These are phyloP conservation scores for Detonula confervacea DNA, from an alignment of 352 stramenopile genomes.

Conservation along the genomic window DNA sequence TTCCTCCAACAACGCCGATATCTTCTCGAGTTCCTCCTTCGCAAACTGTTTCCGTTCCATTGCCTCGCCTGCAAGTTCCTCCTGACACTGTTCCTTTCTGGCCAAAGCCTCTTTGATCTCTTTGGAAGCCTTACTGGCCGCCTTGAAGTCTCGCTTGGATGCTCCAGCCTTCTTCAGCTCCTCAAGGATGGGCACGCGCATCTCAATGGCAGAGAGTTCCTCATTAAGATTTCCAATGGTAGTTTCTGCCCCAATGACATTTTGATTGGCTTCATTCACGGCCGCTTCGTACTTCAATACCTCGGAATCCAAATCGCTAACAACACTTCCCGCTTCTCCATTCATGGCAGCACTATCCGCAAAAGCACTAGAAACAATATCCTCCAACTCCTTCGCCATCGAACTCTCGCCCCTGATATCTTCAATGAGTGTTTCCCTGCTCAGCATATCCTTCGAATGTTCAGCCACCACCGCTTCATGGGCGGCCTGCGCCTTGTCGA, in stretches of 20 bases:
- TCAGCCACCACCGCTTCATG: constrained; percentile 73
- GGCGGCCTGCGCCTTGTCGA: constrained; percentile 64
- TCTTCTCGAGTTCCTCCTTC: constrained; percentile 56
- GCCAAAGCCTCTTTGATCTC: constrained; percentile 81
- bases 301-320: constrained; percentile 54
- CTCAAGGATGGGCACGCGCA: constrained; percentile 73
- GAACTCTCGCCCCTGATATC: constrained; percentile 67
- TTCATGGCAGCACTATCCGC: constrained; percentile 29
- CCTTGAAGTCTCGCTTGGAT: constrained; percentile 81
- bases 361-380: constrained; percentile 66
- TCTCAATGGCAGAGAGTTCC: constrained; percentile 60
- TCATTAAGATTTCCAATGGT: constrained; percentile 62
- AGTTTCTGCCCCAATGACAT: constrained; percentile 53
- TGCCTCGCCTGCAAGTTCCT: constrained; percentile 66
- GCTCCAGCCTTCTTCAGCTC: constrained; percentile 77
- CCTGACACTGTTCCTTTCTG: constrained; percentile 66
- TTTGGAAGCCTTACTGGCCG: constrained; percentile 78
- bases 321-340: constrained; percentile 29
- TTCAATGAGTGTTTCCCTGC: constrained; percentile 65
- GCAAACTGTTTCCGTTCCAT: constrained; percentile 52
- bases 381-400: constrained; percentile 64
- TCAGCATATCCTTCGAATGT: constrained; percentile 74
- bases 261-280: constrained; percentile 69
- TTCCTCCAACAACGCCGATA: constrained; percentile 55
- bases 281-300: constrained; percentile 78